phyloP scores from a whole-genome alignment of 2,329 filamentous ascomycete species.

The Phaeophleospora eucalypticola region DNA sequence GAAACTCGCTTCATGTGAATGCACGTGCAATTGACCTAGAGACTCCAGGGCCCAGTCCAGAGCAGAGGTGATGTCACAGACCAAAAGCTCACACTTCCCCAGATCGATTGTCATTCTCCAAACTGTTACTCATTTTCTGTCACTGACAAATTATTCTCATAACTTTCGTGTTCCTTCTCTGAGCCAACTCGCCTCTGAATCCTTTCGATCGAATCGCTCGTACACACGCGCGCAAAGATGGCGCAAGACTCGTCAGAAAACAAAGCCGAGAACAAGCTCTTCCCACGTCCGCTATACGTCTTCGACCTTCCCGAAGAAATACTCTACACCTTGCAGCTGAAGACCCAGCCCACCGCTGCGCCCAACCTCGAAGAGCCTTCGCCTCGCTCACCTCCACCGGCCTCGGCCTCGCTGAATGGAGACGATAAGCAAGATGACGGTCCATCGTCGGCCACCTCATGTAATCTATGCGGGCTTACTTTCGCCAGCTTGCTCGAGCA shows the following conservation, averaged over 20 bases:
- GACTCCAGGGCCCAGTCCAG: too few relatives aligned
- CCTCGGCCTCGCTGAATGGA: slow-evolving; percentile 20
- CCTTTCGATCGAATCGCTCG: too few relatives aligned
- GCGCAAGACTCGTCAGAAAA: neutral
- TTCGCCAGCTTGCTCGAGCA: slow-evolving; percentile 76
- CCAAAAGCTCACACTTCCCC: too few relatives aligned
- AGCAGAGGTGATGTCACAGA: too few relatives aligned
- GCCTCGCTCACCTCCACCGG: slow-evolving; percentile 14
- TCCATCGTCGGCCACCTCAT: slow-evolving; percentile 63
- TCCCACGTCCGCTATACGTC: slow-evolving; percentile 51
- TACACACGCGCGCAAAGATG: too few relatives aligned
- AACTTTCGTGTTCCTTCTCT: too few relatives aligned
- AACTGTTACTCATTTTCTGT: too few relatives aligned
- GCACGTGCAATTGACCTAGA: too few relatives aligned
- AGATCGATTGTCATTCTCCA: too few relatives aligned
- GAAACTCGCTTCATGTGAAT: too few relatives aligned
- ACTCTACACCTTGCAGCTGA: slow-evolving; percentile 61
- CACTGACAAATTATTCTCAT: too few relatives aligned
- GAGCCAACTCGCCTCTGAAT: too few relatives aligned
- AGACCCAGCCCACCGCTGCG: slow-evolving; percentile 41
- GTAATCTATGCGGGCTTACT: slow-evolving; percentile 70
- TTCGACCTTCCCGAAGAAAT: slow-evolving; percentile 78
- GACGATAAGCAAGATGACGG: slow-evolving; percentile 40
- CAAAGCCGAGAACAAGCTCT: slow-evolving; percentile 28
- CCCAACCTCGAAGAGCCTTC: slow-evolving; percentile 26